Percentiles rank a stretch among this genome's conserved stretches.
These are phyloP conservation scores for Erythrobasidium yunnanense DNA, from an alignment of 768 basidiomycete genomes.

Conservation along the genomic window DNA sequence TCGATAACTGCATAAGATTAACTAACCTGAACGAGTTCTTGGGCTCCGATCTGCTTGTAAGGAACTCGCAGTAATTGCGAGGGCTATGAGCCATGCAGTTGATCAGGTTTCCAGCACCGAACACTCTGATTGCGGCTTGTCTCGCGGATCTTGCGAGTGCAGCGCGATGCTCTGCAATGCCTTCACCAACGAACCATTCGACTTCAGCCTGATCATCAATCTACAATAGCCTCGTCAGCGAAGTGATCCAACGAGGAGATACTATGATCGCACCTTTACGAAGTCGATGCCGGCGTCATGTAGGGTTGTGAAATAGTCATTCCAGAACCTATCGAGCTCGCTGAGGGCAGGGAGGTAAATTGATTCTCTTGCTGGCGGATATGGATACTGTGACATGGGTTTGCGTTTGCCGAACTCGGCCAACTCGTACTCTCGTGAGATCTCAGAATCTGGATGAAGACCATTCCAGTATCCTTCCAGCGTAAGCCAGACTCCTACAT, in stretches of 20 bases:
- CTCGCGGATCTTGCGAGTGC: not conserved
- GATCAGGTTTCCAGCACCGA: constrained; percentile 25
- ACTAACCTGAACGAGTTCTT: not conserved
- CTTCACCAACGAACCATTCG: constrained; percentile 24
- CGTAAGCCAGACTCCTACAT: constrained; percentile 37
- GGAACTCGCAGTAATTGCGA: constrained; percentile 17
- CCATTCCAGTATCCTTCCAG: constrained; percentile 33
- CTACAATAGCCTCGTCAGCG: no score
- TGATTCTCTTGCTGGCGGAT: not conserved
- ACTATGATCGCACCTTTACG: no score
- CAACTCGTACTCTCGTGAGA: constrained; percentile 21
- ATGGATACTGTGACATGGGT: not conserved
- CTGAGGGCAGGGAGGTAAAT: constrained; percentile 23
- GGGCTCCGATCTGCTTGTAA: not conserved
- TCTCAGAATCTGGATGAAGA: constrained; percentile 22
- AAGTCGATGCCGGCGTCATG: constrained; percentile 30
- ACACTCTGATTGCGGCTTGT: constrained; percentile 2
- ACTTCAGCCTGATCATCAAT: constrained; percentile 35
- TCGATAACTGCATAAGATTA: not conserved
- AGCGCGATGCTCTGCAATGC: constrained; percentile 12
- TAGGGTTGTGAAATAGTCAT: constrained; percentile 31
- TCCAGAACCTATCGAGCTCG: constrained; percentile 22
- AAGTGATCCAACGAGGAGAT: no score
- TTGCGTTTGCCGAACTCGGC: constrained; percentile 4
- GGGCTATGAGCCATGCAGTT: constrained; percentile 36